A percentile compares a stretch with the other conserved stretches of the same genome.
Conservation (phyloP, 2,329 filamentous ascomycete species). For the Ilyonectria destructans region DNA sequence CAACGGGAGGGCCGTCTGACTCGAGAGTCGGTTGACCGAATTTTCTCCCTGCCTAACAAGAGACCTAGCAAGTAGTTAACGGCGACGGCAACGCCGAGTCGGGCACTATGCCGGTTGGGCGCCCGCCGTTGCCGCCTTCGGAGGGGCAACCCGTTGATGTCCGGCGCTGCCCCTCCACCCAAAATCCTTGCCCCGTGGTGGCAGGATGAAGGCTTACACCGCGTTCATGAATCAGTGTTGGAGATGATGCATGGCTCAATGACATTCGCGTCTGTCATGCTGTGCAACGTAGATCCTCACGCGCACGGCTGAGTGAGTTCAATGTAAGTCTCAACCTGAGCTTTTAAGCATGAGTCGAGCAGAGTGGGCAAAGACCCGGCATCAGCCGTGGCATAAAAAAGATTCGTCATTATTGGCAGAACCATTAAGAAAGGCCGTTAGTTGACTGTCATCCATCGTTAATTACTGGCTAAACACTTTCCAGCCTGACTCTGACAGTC, state of each 20-base stretch:
- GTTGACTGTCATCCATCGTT: not conserved
- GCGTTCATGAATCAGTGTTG: slow-evolving; percentile 2
- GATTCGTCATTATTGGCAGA: not conserved
- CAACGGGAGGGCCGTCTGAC: slow-evolving; percentile 16
- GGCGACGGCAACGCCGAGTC: slow-evolving; percentile 25
- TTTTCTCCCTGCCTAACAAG: slow-evolving; percentile 1
- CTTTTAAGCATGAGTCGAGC: not conserved
- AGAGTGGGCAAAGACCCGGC: not conserved
- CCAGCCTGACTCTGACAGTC: not conserved
- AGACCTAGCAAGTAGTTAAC: not conserved
- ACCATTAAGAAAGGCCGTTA: not conserved
- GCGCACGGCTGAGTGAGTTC: not conserved
- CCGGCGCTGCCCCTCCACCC: slow-evolving; percentile 20
- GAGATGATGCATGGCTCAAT: not conserved
- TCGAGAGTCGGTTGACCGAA: slow-evolving; percentile 22
- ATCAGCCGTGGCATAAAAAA: not conserved
- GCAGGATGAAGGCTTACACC: slow-evolving; percentile 17
- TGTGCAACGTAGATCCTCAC: not conserved
- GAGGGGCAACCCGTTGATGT: slow-evolving; percentile 24
- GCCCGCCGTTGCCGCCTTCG: slow-evolving; percentile 22
- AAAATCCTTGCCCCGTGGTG: slow-evolving; percentile 21
- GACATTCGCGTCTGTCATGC: not conserved
- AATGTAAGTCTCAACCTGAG: not conserved
- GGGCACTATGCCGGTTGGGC: slow-evolving; percentile 18
- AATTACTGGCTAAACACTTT: not conserved